phyloP scores from a whole-genome alignment of 1,284 basidiomycete species.

The Ceraceosorus bombacis region DNA sequence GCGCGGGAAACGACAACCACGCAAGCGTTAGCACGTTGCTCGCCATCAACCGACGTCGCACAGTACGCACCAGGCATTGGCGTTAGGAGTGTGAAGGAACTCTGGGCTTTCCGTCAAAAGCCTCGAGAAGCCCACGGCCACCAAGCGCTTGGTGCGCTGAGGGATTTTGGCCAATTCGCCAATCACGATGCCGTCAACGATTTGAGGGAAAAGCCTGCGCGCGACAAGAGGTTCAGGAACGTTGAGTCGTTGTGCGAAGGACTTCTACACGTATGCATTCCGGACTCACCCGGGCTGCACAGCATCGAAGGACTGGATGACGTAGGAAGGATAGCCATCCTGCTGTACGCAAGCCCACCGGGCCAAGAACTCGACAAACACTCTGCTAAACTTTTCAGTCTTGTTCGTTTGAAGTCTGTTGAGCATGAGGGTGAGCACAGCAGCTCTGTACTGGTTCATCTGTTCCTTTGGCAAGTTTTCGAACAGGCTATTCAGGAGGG shows the following conservation, averaged over 20 bases:
- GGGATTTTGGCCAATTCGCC: conserved; percentile 74
- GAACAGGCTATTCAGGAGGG: conserved; percentile 73
- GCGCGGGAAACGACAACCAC: no score
- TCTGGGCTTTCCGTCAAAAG: conserved; percentile 65
- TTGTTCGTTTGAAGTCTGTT: conserved; percentile 79
- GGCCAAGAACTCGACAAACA: conserved; percentile 71
- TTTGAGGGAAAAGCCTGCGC: conserved; percentile 64
- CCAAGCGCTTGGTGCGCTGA: conserved; percentile 72
- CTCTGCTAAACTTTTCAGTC: conserved; percentile 79
- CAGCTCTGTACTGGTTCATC: conserved; percentile 65
- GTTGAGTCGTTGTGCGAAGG: background rate
- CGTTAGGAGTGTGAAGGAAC: conserved; percentile 62
- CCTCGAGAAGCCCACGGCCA: conserved; percentile 71
- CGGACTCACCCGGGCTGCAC: conserved; percentile 65
- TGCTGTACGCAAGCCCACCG: conserved; percentile 68
- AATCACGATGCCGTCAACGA: conserved; percentile 70
- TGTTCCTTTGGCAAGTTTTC: conserved; percentile 60
- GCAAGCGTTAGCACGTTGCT: no score
- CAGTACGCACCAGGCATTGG: conserved; percentile 24
- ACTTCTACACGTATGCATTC: background rate
- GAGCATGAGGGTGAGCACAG: conserved; percentile 71
- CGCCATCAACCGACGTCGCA: background rate
- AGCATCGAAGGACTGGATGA: conserved; percentile 68
- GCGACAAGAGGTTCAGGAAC: background rate
- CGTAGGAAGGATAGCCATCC: conserved; percentile 65